Evolutionary conservation across 805 yeast species (phyloP).

Genomic region (Saturnispora sanitii): DNA sequence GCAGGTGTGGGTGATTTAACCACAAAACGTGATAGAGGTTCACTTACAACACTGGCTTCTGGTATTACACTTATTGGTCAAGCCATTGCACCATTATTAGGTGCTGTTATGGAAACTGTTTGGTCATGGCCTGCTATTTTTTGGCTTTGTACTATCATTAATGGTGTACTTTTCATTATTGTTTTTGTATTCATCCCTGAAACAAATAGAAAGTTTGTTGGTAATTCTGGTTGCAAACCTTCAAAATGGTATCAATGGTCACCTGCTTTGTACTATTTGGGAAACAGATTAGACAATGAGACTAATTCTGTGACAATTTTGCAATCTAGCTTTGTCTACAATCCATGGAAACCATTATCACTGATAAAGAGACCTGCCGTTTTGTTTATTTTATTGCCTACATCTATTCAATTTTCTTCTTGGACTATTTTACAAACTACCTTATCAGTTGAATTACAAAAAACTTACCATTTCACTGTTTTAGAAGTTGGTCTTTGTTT

Average conservation of each 20-base stretch:
- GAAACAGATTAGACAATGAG: conserved; percentile 23
- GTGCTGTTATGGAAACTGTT: conserved; percentile 41
- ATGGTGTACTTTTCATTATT: conserved; percentile 34
- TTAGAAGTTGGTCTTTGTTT: conserved; percentile 61
- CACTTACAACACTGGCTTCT: conserved; percentile 51
- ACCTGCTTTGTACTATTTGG: conserved; percentile 31
- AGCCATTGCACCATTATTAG: conserved; percentile 71
- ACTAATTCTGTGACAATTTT: conserved; percentile 18
- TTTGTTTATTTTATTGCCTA: conserved; percentile 38
- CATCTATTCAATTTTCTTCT: conserved; percentile 52
- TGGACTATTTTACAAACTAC: conserved; percentile 68
- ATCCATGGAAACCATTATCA: conserved; percentile 21
- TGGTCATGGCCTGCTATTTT: conserved; percentile 72
- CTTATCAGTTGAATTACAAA: conserved; percentile 43
- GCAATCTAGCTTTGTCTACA: conserved; percentile 15
- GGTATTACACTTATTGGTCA: conserved; percentile 65
- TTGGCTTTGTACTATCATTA: conserved; percentile 62
- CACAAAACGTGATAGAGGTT: conserved; percentile 57
- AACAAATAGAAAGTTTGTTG: conserved; percentile 62
- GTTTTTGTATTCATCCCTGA: conserved; percentile 51
- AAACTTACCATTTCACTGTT: conserved; percentile 40
- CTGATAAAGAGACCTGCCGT: conserved; percentile 24
- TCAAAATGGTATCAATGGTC: conserved; percentile 31
- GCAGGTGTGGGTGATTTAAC: conserved; percentile 73
- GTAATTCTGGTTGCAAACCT: conserved; percentile 62